Percentiles rank a stretch among this genome's conserved stretches.
phyloP scores from a whole-genome alignment of 2,329 filamentous ascomycete genomes.

The Atkinsonella hypoxylon region DNA sequence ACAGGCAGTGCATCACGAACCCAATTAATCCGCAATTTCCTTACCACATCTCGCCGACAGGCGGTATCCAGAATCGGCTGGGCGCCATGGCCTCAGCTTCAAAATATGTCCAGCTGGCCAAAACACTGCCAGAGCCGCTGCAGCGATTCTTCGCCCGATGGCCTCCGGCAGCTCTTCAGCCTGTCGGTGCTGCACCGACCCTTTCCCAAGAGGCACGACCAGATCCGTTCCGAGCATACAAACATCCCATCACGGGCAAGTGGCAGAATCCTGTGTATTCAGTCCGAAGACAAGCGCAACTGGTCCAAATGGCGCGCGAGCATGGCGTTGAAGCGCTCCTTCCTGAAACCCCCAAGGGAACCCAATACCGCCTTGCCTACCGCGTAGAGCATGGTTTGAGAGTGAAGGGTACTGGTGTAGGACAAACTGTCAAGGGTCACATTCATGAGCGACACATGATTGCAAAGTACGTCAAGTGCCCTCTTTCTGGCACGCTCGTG shows the following conservation, averaged over 20 bases:
- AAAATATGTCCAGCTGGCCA: constrained; percentile 46
- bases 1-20: not conserved
- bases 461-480: constrained; percentile 42
- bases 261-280: constrained; percentile 81
- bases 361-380: constrained; percentile 55
- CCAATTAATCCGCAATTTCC: not conserved
- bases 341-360: constrained; percentile 65
- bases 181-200: constrained; percentile 30
- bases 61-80: not conserved
- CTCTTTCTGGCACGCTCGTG: not conserved
- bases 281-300: constrained; percentile 75
- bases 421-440: constrained; percentile 91
- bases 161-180: constrained; percentile 56
- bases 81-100: constrained; percentile 24
- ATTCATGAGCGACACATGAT: constrained; percentile 80
- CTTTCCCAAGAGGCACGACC: constrained; percentile 44
- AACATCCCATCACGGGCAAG: constrained; percentile 64
- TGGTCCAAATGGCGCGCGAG: constrained; percentile 72
- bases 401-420: constrained; percentile 87
- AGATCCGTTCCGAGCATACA: constrained; percentile 74
- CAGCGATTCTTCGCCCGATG: constrained; percentile 83
- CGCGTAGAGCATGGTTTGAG: constrained; percentile 68
- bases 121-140: constrained; percentile 64
- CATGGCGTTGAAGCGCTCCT: constrained; percentile 73
- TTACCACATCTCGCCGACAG: not conserved